A percentile compares a stretch with the other conserved stretches of the same genome.
phyloP scores from a whole-genome alignment of 169 alveolate genomes.

The Plasmodium yoelii region DNA sequence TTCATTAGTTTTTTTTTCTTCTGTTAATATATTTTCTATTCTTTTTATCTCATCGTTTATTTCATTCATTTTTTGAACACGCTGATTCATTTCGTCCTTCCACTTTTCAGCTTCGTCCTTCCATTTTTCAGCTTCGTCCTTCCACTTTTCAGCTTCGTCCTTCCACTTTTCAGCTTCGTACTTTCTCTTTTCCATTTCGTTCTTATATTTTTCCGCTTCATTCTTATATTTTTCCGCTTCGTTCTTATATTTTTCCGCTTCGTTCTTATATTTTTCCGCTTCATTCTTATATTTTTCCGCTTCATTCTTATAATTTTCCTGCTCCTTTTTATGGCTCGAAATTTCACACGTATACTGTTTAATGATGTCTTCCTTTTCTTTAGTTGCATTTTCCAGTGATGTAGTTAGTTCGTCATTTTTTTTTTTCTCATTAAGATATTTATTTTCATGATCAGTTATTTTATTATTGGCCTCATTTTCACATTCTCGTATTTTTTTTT shows the following conservation, averaged over 20 bases:
- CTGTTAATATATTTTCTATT: background rate
- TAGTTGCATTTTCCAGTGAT: background rate
- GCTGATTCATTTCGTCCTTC: background rate
- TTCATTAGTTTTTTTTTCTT: slow-evolving; percentile 14
- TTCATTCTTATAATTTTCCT: no score
- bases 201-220: no score
- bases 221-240: no score
- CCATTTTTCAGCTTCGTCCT: background rate
- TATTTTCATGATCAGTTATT: slow-evolving; percentile 8
- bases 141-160: no score
- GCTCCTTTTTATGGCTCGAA: no score
- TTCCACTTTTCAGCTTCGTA: background rate
- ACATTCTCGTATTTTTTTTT: slow-evolving; percentile 27
- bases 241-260: no score
- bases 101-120: no score
- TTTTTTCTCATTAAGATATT: slow-evolving; percentile 31
- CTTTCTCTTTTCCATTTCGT: background rate
- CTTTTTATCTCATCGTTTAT: background rate
- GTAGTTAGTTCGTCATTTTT: slow-evolving; percentile 19
- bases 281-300: no score
- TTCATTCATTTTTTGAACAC: background rate
- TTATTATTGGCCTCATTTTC: slow-evolving; percentile 16
- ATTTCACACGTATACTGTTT: no score
- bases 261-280: no score
- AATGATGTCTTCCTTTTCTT: slow-evolving; percentile 17